These are phyloP conservation scores for Melaleuca alternifolia DNA, from an alignment of 345 rosid species.

Conservation along the genomic window DNA sequence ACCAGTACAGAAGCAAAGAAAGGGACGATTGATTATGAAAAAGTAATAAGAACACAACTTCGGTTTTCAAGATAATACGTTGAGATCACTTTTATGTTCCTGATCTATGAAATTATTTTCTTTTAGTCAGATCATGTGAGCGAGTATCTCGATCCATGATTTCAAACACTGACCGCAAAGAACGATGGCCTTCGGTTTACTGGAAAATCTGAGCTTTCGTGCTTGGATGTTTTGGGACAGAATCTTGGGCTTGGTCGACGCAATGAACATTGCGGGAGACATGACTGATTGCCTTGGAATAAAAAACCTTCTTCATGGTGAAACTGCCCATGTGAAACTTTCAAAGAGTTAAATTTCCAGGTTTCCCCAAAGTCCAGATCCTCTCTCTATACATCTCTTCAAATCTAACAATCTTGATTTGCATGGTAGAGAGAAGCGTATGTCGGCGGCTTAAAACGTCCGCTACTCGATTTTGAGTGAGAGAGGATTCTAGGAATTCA, in stretches of 20 bases:
- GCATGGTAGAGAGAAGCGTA: neutral
- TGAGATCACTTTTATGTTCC: neutral
- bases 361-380: neutral
- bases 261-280: too few species aligned
- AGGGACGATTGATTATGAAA: neutral
- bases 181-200: neutral
- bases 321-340: neutral
- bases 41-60: too few species aligned
- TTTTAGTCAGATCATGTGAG: neutral
- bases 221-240: neutral
- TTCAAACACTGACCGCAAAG: neutral
- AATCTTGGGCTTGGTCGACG: too few species aligned
- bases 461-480: neutral
- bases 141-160: neutral
- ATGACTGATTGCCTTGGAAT: too few species aligned
- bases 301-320: neutral
- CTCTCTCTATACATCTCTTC: neutral
- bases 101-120: neutral
- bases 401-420: neutral
- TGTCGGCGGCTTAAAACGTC: neutral
- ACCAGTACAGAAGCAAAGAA: neutral
- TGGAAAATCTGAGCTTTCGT: neutral
- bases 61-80: too few species aligned
- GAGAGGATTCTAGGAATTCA: neutral
- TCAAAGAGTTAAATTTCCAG: neutral